These are phyloP conservation scores for Xylaria scruposa DNA, from an alignment of 495 filamentous ascomycete genomes.

Conservation along the genomic window DNA sequence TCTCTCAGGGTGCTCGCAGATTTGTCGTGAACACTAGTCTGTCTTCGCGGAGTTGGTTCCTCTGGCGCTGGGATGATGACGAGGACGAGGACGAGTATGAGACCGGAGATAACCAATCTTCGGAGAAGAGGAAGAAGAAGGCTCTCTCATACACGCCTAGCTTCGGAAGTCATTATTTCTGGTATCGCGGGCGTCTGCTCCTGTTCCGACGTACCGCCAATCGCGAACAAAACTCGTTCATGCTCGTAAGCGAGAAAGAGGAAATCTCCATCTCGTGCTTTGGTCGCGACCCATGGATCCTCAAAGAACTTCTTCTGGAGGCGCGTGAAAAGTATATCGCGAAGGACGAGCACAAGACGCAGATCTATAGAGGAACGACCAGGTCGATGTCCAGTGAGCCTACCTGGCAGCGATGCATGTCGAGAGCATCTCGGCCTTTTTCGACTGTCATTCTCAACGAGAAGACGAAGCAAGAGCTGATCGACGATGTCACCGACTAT, in stretches of 20 bases:
- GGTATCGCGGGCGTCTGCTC: conserved; percentile 63
- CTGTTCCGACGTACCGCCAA: conserved; percentile 59
- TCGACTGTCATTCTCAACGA: conserved; percentile 86
- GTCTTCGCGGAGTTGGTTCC: conserved; percentile 55
- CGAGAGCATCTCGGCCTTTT: conserved; percentile 74
- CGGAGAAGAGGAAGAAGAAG: conserved; percentile 59
- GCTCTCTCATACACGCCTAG: conserved; percentile 68
- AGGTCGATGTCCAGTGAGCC: conserved; percentile 43
- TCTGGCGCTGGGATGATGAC: conserved; percentile 51
- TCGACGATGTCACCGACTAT: conserved; percentile 89
- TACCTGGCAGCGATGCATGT: conserved; percentile 61
- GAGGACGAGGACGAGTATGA: conserved; percentile 58
- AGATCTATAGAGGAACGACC: conserved; percentile 67
- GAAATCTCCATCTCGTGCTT: conserved; percentile 69
- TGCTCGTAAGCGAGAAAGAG: conserved; percentile 55
- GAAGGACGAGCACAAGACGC: conserved; percentile 65
- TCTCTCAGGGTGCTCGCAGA: conserved; percentile 61
- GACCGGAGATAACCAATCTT: conserved; percentile 47
- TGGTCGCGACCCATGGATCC: conserved; percentile 67
- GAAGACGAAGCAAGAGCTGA: conserved; percentile 72
- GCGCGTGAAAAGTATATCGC: conserved; percentile 64
- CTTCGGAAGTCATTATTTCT: conserved; percentile 70
- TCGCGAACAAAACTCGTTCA: conserved; percentile 36
- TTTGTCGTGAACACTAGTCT: conserved; percentile 69
- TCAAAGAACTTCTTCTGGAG: conserved; percentile 72